These are phyloP conservation scores for Eucalyptus decipiens DNA, from an alignment of 345 rosid genomes.

Conservation along the genomic window DNA sequence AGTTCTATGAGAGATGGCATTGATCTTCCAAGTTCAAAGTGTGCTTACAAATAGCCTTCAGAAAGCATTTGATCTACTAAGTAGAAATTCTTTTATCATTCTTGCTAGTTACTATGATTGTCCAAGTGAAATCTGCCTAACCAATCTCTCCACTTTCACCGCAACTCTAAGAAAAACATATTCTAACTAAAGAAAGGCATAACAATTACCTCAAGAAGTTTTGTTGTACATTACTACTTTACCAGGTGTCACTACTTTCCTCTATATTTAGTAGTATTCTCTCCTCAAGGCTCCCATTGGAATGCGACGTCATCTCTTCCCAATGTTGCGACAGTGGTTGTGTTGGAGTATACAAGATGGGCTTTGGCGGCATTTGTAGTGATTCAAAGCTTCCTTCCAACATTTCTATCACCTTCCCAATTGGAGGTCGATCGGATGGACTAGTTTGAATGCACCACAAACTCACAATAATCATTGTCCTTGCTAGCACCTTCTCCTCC, in stretches of 20 bases:
- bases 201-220: not conserved
- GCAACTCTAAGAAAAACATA: not conserved
- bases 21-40: not conserved
- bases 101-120: not conserved
- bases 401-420: too few species aligned
- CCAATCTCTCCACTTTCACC: not conserved
- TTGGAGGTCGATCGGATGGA: too few species aligned
- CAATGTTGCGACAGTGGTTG: not conserved
- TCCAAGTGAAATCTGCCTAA: not conserved
- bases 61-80: not conserved
- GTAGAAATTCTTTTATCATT: too few species aligned
- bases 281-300: not conserved
- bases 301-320: not conserved
- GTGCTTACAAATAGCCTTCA: not conserved
- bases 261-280: not conserved
- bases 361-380: not conserved
- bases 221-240: not conserved
- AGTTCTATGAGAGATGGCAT: not conserved
- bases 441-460: too few species aligned
- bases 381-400: too few species aligned
- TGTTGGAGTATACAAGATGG: not conserved
- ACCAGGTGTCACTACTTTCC: not conserved
- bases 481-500: too few species aligned
- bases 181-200: not conserved
- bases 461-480: too few species aligned